phyloP scores from a whole-genome alignment of 345 rosid species.

The Erysimum cheiranthoides region DNA sequence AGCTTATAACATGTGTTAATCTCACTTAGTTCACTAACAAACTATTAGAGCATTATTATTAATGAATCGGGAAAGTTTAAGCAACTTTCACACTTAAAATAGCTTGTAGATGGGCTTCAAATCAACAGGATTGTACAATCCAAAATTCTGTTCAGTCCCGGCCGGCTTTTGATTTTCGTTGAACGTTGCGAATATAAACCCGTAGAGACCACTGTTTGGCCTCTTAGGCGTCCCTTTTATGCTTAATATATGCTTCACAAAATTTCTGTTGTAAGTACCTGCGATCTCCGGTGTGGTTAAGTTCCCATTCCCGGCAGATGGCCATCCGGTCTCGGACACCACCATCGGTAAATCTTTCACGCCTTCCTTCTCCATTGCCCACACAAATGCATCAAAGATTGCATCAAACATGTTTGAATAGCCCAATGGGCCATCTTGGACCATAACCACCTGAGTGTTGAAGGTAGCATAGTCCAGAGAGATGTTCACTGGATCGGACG shows the following conservation, averaged over 20 bases:
- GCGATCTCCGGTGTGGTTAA: background rate
- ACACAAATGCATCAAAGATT: background rate
- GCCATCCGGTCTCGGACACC: constrained; percentile 2
- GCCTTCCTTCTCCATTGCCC: constrained; percentile 8
- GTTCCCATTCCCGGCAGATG: constrained; percentile 1
- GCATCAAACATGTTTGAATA: constrained; percentile 12
- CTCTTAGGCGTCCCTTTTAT: background rate
- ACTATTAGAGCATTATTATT: background rate
- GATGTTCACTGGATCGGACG: background rate
- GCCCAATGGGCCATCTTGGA: background rate
- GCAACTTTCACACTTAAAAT: background rate
- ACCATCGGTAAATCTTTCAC: background rate
- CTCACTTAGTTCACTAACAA: background rate
- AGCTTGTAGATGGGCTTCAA: background rate
- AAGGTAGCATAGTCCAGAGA: background rate
- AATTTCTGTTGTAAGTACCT: background rate
- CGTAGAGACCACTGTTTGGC: background rate
- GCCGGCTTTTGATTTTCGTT: constrained; percentile 6
- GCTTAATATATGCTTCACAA: background rate
- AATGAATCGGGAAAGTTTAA: background rate
- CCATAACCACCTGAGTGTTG: background rate
- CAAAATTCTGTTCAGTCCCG: constrained; percentile 3
- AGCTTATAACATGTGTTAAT: background rate
- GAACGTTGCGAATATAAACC: background rate
- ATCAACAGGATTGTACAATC: background rate